Conservation (phyloP, 352 stramenopile species). For the Globisporangium iwayamae region DNA sequence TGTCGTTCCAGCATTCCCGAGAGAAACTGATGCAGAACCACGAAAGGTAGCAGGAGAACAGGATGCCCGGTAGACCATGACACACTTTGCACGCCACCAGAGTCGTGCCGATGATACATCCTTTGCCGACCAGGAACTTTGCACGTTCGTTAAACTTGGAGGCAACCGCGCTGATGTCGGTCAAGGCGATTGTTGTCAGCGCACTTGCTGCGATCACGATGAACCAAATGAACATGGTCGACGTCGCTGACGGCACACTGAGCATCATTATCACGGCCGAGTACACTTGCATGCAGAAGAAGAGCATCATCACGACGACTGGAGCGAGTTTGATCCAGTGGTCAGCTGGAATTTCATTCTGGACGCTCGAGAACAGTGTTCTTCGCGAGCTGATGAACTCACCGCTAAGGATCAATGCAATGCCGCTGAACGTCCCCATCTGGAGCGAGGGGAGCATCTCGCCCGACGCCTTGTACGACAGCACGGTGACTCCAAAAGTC, state of each 20-base stretch:
- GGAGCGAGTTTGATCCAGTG: constrained; percentile 81
- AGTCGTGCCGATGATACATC: constrained; percentile 47
- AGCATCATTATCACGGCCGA: constrained; percentile 38
- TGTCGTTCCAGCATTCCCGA: constrained; percentile 70
- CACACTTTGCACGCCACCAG: constrained; percentile 44
- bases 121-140: constrained; percentile 26
- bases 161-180: constrained; percentile 38
- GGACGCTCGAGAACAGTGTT: constrained; percentile 22
- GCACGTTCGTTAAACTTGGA: constrained; percentile 27
- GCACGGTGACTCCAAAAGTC: constrained; percentile 49
- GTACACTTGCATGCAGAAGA: constrained; percentile 56
- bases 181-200: constrained; percentile 47
- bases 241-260: constrained; percentile 35
- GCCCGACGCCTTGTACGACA: constrained; percentile 51
- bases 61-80: constrained; percentile 32
- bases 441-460: constrained; percentile 72
- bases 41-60: constrained; percentile 57
- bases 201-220: constrained; percentile 36
- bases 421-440: constrained; percentile 60
- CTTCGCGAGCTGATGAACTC: constrained; percentile 39
- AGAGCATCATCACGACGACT: constrained; percentile 58
- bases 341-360: constrained; percentile 49
- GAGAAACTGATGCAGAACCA: constrained; percentile 70
- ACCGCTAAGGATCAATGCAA: constrained; percentile 49
- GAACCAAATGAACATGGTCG: constrained; percentile 41